Evolutionary conservation across 768 basidiomycete genomes (phyloP).

Genomic region (Jaapia argillacea): DNA sequence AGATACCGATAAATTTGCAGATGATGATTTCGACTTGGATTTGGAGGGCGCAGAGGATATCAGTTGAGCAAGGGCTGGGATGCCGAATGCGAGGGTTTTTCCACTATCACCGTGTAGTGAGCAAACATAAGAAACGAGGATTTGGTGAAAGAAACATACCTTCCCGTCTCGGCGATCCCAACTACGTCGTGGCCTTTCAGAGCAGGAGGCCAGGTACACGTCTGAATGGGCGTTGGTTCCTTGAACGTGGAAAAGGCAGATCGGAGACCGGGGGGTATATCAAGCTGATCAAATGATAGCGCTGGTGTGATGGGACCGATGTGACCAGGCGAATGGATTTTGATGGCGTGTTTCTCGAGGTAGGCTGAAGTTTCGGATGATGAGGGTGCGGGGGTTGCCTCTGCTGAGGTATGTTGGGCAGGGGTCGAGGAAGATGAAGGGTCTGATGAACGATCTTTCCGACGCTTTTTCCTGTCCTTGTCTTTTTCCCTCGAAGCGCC

Average conservation of each 20-base stretch:
- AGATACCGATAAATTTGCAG: conserved; percentile 28
- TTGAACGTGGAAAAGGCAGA: conserved; percentile 62
- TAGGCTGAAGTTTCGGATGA: conserved; percentile 46
- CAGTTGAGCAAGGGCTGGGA: conserved; percentile 75
- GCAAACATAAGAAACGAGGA: conserved; percentile 5
- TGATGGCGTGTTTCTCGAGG: conserved; percentile 63
- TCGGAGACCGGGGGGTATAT: conserved; percentile 52
- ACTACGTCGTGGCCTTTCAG: conserved; percentile 80
- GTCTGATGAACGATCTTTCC: conserved; percentile 8
- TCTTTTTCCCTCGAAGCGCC: conserved; percentile 8
- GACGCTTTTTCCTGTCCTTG: conserved; percentile 13
- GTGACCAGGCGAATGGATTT: conserved; percentile 46
- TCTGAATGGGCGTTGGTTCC: conserved; percentile 91
- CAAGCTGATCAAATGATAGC: conserved; percentile 64
- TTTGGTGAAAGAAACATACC: conserved; percentile 25
- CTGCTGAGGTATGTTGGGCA: no score
- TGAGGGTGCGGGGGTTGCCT: no score
- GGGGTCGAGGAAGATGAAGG: conserved; percentile 15
- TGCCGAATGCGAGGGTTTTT: conserved; percentile 93
- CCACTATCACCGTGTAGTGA: conserved; percentile 40
- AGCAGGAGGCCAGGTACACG: conserved; percentile 89
- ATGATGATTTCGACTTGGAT: conserved; percentile 22
- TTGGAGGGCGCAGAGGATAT: conserved; percentile 27
- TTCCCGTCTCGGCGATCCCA: conserved; percentile 95
- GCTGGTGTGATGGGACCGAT: conserved; percentile 48